Percentiles rank a stretch among this genome's conserved stretches.
Conservation (phyloP, 805 yeast genomes). For the Pichia nakasei region DNA sequence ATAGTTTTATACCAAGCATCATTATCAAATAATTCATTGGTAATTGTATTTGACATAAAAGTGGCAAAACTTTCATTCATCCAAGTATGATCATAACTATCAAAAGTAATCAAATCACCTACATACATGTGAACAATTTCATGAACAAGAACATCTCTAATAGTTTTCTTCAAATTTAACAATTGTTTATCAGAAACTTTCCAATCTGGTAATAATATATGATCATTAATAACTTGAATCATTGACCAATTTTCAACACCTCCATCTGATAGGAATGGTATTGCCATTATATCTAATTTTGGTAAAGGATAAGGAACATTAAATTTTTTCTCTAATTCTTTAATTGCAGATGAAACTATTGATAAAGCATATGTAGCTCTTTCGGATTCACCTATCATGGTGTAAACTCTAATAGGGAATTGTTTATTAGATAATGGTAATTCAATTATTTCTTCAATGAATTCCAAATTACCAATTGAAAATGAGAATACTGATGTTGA, state of each 20-base stretch:
- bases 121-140: conserved; percentile 77
- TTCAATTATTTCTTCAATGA: conserved; percentile 29
- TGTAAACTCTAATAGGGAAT: conserved; percentile 44
- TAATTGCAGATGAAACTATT: conserved; percentile 38
- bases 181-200: conserved; percentile 15
- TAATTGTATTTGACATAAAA: conserved; percentile 42
- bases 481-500: conserved; percentile 60
- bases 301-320: conserved; percentile 43
- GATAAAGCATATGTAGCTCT: conserved; percentile 44
- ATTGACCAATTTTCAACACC: conserved; percentile 79
- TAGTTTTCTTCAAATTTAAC: conserved; percentile 15
- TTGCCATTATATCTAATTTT: conserved; percentile 57
- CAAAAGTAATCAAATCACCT: conserved; percentile 60
- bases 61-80: conserved; percentile 75
- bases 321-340: conserved; percentile 38
- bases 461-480: conserved; percentile 59
- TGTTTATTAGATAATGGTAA: conserved; percentile 16
- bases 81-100: conserved; percentile 64
- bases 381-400: conserved; percentile 43
- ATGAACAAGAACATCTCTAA: conserved; percentile 56
- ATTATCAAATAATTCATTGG: conserved; percentile 22
- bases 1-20: conserved; percentile 27
- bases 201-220: conserved; percentile 32
- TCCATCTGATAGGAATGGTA: conserved; percentile 67
- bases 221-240: conserved; percentile 49